Conservation (phyloP, 495 filamentous ascomycete genomes). For the Chaetomium cochliodes region DNA sequence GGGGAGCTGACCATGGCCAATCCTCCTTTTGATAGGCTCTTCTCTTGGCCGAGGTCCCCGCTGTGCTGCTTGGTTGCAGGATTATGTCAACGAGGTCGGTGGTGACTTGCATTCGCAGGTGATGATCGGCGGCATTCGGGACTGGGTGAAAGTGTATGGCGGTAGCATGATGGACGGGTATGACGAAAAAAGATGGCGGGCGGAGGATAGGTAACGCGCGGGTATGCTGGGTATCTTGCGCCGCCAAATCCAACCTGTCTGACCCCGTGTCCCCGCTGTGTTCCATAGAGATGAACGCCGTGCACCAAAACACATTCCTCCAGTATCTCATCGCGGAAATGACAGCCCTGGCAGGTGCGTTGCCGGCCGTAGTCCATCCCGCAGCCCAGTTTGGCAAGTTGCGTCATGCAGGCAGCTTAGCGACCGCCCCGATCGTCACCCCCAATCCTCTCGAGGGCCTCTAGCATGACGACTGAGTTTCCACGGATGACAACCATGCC, state of each 20-base stretch:
- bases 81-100: constrained; percentile 39
- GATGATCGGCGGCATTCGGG: constrained; percentile 50
- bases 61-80: constrained; percentile 51
- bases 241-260: background rate
- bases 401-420: background rate
- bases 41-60: constrained; percentile 46
- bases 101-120: constrained; percentile 45
- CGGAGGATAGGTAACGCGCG: constrained; percentile 25
- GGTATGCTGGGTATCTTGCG: constrained; percentile 21
- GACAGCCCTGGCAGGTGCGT: background rate
- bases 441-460: constrained; percentile 66
- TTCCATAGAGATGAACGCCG: constrained; percentile 23
- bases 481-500: constrained; percentile 95
- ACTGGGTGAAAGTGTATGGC: constrained; percentile 50
- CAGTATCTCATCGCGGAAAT: constrained; percentile 10
- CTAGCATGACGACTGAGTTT: constrained; percentile 95
- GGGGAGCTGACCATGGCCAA: background rate
- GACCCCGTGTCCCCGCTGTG: constrained; percentile 1
- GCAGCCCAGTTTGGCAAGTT: background rate
- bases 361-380: background rate
- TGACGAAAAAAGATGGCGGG: constrained; percentile 47
- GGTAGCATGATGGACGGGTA: constrained; percentile 48
- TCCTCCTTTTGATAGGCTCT: constrained; percentile 36
- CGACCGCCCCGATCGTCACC: constrained; percentile 42
- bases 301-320: constrained; percentile 18